Evolutionary conservation across 2,329 filamentous ascomycete species (phyloP), one percentile per base, ranked within the genome.

Genomic region (Cladosporium halotolerans): DNA sequence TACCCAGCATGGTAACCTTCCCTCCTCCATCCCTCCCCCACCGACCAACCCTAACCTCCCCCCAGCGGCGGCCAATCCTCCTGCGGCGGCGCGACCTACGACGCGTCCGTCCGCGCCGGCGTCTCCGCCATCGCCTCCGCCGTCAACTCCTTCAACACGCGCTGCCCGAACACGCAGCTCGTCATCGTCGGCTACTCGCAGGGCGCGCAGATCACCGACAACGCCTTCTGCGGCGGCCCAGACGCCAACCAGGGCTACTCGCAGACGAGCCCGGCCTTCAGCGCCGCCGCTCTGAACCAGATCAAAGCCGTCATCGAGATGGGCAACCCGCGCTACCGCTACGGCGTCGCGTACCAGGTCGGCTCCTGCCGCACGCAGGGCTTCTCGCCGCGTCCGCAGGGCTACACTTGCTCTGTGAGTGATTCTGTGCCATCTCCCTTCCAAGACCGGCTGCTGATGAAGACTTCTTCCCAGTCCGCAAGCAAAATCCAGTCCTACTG

Each of bases 401-500:
- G 51, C 3, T 53, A 53, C 31, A 47, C 28, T 38, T 53, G 51
- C 38, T 47, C 51, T 3, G 81, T 84, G 77, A 73, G 79, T 74
- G 41, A 33, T 9, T 3, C 19, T 28, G 14, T 7, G 23, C 23
- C 23, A 28, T 28, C 23, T 28, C 42, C 9, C 31, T 8, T 19
- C n/a, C 8, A 16, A 16, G 39, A 4, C 23, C n/a, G 8, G n/a
- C 11, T 5, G 39, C 39, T 16, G 16, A n/a, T n/a, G n/a, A n/a
- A n/a, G n/a, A n/a, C n/a, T n/a, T n/a, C n/a, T n/a, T n/a, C n/a
- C n/a, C 18, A 51, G 48, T 51, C 48, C 18, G 48, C 48, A 11
- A 74, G 68, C 63, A 81, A 79, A 61, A 79, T 85, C 60, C 72
- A 83, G 69, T 81, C 79, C 4, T 86, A 85, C 73, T 86, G 83